Base-by-base conservation (phyloP, 805 yeast species). In the Saturnispora besseyi region DNA sequence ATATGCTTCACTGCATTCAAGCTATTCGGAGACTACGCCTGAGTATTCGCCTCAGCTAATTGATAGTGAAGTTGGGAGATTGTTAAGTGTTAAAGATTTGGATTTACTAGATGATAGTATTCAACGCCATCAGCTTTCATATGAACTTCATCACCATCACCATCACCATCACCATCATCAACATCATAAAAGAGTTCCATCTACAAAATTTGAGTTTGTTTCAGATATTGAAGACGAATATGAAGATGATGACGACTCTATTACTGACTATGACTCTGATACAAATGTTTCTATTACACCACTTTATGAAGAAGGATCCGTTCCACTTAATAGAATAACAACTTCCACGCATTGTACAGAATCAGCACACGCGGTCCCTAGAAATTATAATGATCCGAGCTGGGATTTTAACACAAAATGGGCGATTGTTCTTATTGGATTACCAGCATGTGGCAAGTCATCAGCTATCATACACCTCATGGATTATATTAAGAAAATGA, bases 361-460 rank as follows among this genome's bases (percentile, higher is more conserved):
- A 42, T 42, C 33, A 18, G 11, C 10, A 26, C 29, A 42, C 29
- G 31, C 26, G 8, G 21, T 21, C 29, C 12, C 12, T 13, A 18
- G 38, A 11, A 28, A 33, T 26, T 53, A 44, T 40, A 43, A 54
- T 44, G 46, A 46, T 13, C 31, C 46, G 2, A 41, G 41, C 3
- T 44, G 43, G 46, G 46, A 48, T 24, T 45, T 49, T 30, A 41
- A 52, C 7, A 59, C 59, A 41, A 66, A 66, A 46, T 63, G 64
- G 63, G 58, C 62, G 8, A 56, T 66, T 7, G 62, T 67, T 37
- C 48, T 66, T 37, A 97, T 93, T 5, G 99, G 99, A 0, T 65
- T 84, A 12, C 98, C 98, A 0, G 98, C 97, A 0, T 75, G 96
- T 46, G 99, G 99, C 3, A 91, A 91, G 66, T 86, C 96, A 3